These are phyloP conservation scores for Dioscorea dumetorum DNA, from an alignment of 106 monocot genomes.

Conservation along the genomic window DNA sequence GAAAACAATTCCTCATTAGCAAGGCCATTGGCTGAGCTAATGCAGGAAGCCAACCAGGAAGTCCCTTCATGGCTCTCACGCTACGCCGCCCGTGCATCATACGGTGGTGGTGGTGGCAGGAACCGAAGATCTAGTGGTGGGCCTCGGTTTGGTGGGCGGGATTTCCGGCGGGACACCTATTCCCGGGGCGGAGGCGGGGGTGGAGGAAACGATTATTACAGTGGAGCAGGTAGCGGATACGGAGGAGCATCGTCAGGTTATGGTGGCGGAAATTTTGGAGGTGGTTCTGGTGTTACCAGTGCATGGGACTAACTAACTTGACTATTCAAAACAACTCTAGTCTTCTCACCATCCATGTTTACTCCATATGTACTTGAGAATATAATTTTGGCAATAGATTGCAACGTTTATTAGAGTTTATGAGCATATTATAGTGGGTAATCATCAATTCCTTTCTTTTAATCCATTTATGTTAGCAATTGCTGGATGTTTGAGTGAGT, in stretches of 20 bases:
- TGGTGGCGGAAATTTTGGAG: neutral
- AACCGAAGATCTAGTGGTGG: conserved; percentile 35
- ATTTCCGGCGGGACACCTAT: conserved; percentile 33
- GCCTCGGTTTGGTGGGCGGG: conserved; percentile 44
- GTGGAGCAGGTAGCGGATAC: conserved; percentile 5
- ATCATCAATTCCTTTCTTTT: too few relatives aligned
- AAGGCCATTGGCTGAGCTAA: conserved; percentile 44
- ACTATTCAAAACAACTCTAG: too few relatives aligned
- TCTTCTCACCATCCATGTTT: too few relatives aligned
- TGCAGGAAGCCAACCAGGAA: conserved; percentile 69
- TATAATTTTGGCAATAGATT: too few relatives aligned
- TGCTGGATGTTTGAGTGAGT: too few relatives aligned
- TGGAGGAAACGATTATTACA: neutral
- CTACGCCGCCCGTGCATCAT: conserved; percentile 27
- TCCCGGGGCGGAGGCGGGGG: conserved; percentile 15
- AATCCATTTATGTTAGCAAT: too few relatives aligned
- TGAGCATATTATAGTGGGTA: too few relatives aligned
- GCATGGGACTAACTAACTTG: conserved; percentile 38
- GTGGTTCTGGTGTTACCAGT: conserved; percentile 30
- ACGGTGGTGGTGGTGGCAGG: conserved; percentile 25
- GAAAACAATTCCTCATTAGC: conserved; percentile 47
- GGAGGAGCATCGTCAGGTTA: neutral
- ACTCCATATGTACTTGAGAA: too few relatives aligned
- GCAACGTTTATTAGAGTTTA: too few relatives aligned
- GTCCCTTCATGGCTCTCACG: conserved; percentile 51